Base-by-base conservation (phyloP, 257 asterid species). In the Solanum piurae region DNA sequence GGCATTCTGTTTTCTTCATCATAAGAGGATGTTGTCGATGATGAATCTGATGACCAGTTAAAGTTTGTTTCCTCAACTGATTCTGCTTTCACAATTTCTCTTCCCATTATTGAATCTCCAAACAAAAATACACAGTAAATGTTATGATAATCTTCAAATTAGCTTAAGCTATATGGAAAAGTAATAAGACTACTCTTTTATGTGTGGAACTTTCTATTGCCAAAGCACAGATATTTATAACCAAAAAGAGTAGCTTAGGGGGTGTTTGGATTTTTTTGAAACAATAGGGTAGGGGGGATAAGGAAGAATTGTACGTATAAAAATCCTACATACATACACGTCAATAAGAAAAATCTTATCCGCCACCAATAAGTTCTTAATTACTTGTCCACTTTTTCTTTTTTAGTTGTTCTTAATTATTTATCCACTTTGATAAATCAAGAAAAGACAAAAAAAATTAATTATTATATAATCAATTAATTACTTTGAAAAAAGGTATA, bases 1-100 rank as follows among this genome's bases (percentile, higher is more conserved):
- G 97, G 98, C 87, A 91, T 23, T 62, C 90, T 87, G 33, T 83
- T 87, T 4, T 36, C 58, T 4, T 46, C 73, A 16, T 37, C 84
- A 12, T 31, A 64, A 0, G 79, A 86, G 3, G 87, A 86, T 44
- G 73, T 12, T 13, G 72, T 5, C 3, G 88, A 77, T 21, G 85
- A 37, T 34, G 89, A 88, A 21, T 21, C 36, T 40, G 86, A 84
- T 6, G 87, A 64, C 79, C 55, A 85, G 42, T 62, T 62, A 62
- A 85, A 13, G 87, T 18, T 58, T 27, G 55, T 60, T 14, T 62
- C 80, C 37, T 69, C 87, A 85, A 21, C 80, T 25, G 21, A 27
- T 12, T 85, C 77, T 64, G 42, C 23, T 66, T 71, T 85, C 64
- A 66, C 64, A 25, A 66, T 66, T 20, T 85, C 87, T 64, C 87